A percentile compares a stretch with the other conserved stretches of the same genome.
Evolutionary conservation across 441 rosid species (phyloP).

Genomic region (Arabidopsis lyrata): DNA sequence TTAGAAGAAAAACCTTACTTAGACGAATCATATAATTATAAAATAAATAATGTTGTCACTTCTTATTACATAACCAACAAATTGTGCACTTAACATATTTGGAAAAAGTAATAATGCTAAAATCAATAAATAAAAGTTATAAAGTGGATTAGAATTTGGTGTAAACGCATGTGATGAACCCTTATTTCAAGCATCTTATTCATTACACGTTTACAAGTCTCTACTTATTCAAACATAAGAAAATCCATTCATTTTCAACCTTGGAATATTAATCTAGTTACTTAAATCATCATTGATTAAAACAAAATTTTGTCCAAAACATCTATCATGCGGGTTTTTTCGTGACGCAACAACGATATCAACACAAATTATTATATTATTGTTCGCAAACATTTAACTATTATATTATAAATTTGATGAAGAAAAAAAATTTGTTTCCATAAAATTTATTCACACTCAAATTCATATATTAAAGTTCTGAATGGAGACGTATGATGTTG

Average conservation of each 20-base stretch:
- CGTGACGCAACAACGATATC: background rate
- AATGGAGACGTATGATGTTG: too few species aligned
- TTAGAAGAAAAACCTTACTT: too few species aligned
- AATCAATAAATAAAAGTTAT: background rate
- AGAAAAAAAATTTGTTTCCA: too few species aligned
- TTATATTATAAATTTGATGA: too few species aligned
- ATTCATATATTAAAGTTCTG: too few species aligned
- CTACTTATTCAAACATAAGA: background rate
- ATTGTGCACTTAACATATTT: background rate
- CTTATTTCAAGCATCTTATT: constrained; percentile 24
- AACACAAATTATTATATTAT: background rate
- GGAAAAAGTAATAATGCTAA: background rate
- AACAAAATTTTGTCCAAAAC: background rate
- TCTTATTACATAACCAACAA: background rate
- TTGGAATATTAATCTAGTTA: background rate
- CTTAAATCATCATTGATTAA: background rate
- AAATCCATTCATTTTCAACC: background rate
- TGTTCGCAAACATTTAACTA: too few species aligned
- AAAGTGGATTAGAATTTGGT: constrained; percentile 20
- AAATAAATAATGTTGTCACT: background rate
- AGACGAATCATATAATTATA: background rate
- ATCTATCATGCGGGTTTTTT: too few species aligned
- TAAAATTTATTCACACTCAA: too few species aligned
- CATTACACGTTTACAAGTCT: constrained; percentile 9
- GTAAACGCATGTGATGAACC: constrained; percentile 11